A percentile compares a stretch with the other conserved stretches of the same genome.
phyloP scores from a whole-genome alignment of 768 basidiomycete species.

The Neoboletus brunneissimus region DNA sequence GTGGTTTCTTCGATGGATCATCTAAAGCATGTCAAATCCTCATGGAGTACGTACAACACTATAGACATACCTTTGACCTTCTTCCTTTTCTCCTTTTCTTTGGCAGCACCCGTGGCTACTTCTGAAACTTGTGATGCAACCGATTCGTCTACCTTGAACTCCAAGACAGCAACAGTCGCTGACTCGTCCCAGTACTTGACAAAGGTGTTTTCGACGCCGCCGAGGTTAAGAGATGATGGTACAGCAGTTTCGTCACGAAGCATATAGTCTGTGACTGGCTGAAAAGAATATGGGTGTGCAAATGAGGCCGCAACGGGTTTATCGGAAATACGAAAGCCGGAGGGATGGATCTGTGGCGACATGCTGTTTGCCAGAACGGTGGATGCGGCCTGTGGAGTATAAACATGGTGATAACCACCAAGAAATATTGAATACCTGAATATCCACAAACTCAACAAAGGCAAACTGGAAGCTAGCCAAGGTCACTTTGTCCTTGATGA shows the following conservation, averaged over 20 bases:
- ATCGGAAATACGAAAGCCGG: constrained; percentile 91
- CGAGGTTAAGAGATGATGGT: constrained; percentile 61
- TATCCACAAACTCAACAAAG: constrained; percentile 88
- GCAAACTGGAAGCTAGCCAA: constrained; percentile 90
- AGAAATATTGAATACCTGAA: constrained; percentile 51
- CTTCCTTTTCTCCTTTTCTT: constrained; percentile 60
- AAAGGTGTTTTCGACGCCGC: constrained; percentile 70
- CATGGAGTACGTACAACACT: neutral
- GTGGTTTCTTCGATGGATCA: constrained; percentile 37
- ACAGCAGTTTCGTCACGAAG: constrained; percentile 77
- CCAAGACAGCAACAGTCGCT: constrained; percentile 69
- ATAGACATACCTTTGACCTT: constrained; percentile 47
- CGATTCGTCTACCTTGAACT: constrained; percentile 73
- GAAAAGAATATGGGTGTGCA: constrained; percentile 88
- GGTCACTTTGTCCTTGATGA: constrained; percentile 86
- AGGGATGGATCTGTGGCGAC: constrained; percentile 82
- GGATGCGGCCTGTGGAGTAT: constrained; percentile 64
- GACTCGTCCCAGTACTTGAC: constrained; percentile 92
- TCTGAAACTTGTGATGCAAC: constrained; percentile 28
- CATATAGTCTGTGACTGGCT: constrained; percentile 71
- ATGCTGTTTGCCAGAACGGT: constrained; percentile 81
- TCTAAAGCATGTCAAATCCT: constrained; percentile 22
- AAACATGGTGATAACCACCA: constrained; percentile 6
- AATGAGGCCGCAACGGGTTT: constrained; percentile 90
- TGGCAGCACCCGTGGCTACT: constrained; percentile 43